Base-by-base conservation (phyloP, 345 rosid genomes). In the Syzygium grande region DNA sequence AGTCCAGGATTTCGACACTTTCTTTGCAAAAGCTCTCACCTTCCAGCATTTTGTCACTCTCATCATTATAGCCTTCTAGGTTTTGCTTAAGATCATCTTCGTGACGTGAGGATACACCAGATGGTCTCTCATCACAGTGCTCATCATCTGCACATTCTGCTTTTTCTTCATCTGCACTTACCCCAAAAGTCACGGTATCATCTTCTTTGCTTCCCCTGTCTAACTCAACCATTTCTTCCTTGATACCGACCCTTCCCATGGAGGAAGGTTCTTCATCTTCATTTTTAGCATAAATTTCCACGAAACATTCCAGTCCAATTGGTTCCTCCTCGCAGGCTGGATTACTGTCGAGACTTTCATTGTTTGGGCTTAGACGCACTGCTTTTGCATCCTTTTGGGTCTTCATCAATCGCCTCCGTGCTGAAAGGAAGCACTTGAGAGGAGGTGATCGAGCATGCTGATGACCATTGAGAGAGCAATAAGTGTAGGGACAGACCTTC, bases 381-480 rank as follows among this genome's bases (percentile, higher is more conserved):
- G 63, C 86, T 78, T 92, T 94, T 79, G 87, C 84, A 87, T 91
- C 90, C 90, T 90, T 96, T 88, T 95, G 97, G 13, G 91, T 84
- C 93, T 94, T 96, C 92, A 96, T 54, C 38, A 92, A 89, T 41
- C 90, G 91, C 80, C 99, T 94, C 90, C 92, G 93, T 14, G 95
- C 90, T 21, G 94, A 93, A 87, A 96, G 88, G 92, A 96, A 96
- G 90, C 92, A 88, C 91, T 93, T 96, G 87, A 96, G 88, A 49
- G 99, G 99, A 84, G 95, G 96, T 91, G 89, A 89, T 89, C 93
- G 96, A 51, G 91, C 46, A 87, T 94, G 99, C 58, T 88, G 94
- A 92, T 96, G 99, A 41, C 98, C 98, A 49, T 98, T 98, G 41
- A 98, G 98, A 84, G 99, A 98, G 88, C 99, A 98, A 88, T 95